Percentiles rank a stretch among this genome's conserved stretches.
Evolutionary conservation across 805 yeast genomes (phyloP).

Genomic region (Saccharomycopsis vini): DNA sequence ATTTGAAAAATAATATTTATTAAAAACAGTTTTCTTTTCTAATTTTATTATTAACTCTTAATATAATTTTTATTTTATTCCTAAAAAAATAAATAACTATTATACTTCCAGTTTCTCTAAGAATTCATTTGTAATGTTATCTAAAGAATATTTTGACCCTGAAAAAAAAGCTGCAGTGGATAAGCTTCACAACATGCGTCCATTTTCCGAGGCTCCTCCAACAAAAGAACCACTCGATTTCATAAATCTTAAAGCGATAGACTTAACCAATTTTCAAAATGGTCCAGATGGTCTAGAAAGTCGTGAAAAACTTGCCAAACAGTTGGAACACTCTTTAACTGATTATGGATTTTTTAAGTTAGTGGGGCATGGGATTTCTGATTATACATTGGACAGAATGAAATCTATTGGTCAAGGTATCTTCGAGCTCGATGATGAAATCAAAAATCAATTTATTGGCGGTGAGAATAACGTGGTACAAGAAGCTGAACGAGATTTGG

Average conservation of each 20-base stretch:
- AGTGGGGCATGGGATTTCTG: constrained; percentile 20
- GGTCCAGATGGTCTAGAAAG: constrained; percentile 30
- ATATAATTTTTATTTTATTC: too few relatives aligned
- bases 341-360: constrained; percentile 34
- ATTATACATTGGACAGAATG: constrained; percentile 23
- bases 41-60: too few relatives aligned
- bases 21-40: too few relatives aligned
- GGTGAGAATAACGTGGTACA: constrained; percentile 28
- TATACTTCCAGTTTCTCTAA: too few relatives aligned
- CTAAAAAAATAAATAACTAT: too few relatives aligned
- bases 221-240: constrained; percentile 10
- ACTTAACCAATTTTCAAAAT: constrained; percentile 29
- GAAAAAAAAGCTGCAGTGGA: constrained; percentile 7
- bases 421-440: constrained; percentile 25
- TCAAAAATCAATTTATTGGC: constrained; percentile 24
- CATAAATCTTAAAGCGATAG: constrained; percentile 23
- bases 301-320: constrained; percentile 29
- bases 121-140: too few relatives aligned
- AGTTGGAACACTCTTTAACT: constrained; percentile 32
- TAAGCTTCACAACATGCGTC: constrained; percentile 22
- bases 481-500: constrained; percentile 23
- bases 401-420: constrained; percentile 25
- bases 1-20: too few relatives aligned
- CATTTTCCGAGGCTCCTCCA: constrained; percentile 25
- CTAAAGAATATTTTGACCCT: constrained; percentile 9